Evolutionary conservation across 768 basidiomycete genomes (phyloP), one percentile per base, ranked within the genome.

Genomic region (Trametes villosa): DNA sequence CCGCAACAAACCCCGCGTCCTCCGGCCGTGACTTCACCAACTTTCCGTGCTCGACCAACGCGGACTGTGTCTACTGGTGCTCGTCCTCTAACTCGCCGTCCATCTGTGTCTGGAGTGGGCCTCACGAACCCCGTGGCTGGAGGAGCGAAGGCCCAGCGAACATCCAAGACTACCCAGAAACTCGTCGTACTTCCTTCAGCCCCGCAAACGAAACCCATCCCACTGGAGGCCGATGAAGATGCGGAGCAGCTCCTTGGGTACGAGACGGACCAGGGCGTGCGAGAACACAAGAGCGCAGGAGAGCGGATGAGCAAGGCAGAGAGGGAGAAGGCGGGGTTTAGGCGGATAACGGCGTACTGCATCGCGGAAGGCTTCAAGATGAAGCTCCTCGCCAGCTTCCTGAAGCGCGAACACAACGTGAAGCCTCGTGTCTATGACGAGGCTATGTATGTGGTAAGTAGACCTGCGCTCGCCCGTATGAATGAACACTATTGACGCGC

Each of bases 341-440:
- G 86, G 59, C 81, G 94, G 30, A 83, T 96, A 54, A 94, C 95
- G 0, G 94, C 93, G 3, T 98, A 96, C 72, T 96, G 90, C 64
- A 80, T 94, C 7, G 91, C 92, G 8, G 94, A 96, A 66, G 83
- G 83, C 8, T 88, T 96, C 73, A 86, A 87, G 70, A 89, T 92
- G 84, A 95, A 93, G 72, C 75, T 91, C 0, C 75, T 97, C 22
- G 86, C 89, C 12, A 86, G 88, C 2, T 96, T 95, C 69, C 71
- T 97, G 71, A 96, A 96, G 74, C 79, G 96, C 52, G 96, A 98
- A 70, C 96, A 98, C 71, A 96, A 95, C 55, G 94, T 96, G 12
- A 80, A 76, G 11, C 93, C 88, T 1, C 80, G 96, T 60, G 83
- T 93, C 0, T 98, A 93, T 65, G 96, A 97, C 71, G 96, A 98